phyloP scores from a whole-genome alignment of 805 yeast genomes.

The Wickerhamiella parazyma region DNA sequence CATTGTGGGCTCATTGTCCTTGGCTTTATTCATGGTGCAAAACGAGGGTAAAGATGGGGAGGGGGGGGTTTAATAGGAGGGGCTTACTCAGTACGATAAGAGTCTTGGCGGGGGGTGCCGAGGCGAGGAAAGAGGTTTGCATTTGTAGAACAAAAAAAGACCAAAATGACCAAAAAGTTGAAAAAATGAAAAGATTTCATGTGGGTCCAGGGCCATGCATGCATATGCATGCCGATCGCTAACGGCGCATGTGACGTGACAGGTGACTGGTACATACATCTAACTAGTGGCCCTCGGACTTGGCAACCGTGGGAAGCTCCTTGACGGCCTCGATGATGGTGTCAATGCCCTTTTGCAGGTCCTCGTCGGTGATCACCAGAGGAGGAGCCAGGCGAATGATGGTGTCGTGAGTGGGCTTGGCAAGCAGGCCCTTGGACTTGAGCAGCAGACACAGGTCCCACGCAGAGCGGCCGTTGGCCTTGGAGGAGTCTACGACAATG shows the following conservation, averaged over 20 bases:
- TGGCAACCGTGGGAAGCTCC: constrained; percentile 26
- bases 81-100: too few species aligned
- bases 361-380: constrained; percentile 77
- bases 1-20: neutral
- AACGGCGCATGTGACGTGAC: neutral
- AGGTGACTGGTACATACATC: neutral
- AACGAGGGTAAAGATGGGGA: neutral
- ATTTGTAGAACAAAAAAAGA: too few species aligned
- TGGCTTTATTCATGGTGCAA: constrained; percentile 2
- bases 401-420: constrained; percentile 94
- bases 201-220: neutral
- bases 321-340: constrained; percentile 49
- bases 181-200: too few species aligned
- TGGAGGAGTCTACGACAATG: constrained; percentile 72
- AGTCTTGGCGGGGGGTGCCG: too few species aligned
- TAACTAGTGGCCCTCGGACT: constrained; percentile 9
- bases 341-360: constrained; percentile 66
- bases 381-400: constrained; percentile 96
- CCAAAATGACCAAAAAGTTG: too few species aligned
- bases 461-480: constrained; percentile 80
- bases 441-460: constrained; percentile 90
- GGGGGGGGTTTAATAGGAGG: too few species aligned
- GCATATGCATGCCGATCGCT: neutral
- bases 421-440: constrained; percentile 80
- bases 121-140: too few species aligned